Base-by-base conservation (phyloP, 1,284 basidiomycete species). In the Somion occarium region DNA sequence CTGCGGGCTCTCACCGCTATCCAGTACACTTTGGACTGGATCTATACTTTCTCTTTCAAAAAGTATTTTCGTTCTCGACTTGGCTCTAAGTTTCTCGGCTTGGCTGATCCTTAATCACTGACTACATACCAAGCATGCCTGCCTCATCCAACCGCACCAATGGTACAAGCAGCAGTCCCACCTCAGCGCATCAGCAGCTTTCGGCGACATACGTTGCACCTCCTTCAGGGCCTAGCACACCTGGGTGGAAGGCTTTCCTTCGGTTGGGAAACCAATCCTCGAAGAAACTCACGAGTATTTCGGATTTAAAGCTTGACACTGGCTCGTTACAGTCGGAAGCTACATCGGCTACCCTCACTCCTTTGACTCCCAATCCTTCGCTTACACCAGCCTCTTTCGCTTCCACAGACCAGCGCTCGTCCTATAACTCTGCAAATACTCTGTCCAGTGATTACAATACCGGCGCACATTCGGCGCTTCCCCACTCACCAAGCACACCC, bases 401-500 rank as follows among this genome's bases (percentile, higher is more conserved):
- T 25, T 68, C 70, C 41, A 54, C 62, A 53, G 78, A 82, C 66
- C 77, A 79, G 50, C 76, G 85, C 46, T 83, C 78, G 39, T 88
- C 86, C 3, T 86, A 79, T 67, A 84, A 82, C 61, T 88, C 86
- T 9, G 87, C 85, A 38, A 79, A 79, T 57, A 82, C 83, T 0
- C 77, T 79, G 55, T 87, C 85, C 9, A 82, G 74, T 58, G 84
- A 85, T 61, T 86, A 83, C 1, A 78, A 78, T 63, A 64, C 60
- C 27, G 65, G 70, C 47, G 55, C 71, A 34, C 53, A 73, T 20
- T 51, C 59, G 38, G 54, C 56, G 26, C 53, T 60, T 37, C 57
- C 62, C 26, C 56, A 57, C 37, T 61, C 58, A 23, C 66, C 65
- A 47, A 64, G 59, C 51, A 62, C 62, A n/a, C 60, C 66, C 1